Evolutionary conservation across 305 asterid species (phyloP).

Genomic region (Rubia tinctorum): DNA sequence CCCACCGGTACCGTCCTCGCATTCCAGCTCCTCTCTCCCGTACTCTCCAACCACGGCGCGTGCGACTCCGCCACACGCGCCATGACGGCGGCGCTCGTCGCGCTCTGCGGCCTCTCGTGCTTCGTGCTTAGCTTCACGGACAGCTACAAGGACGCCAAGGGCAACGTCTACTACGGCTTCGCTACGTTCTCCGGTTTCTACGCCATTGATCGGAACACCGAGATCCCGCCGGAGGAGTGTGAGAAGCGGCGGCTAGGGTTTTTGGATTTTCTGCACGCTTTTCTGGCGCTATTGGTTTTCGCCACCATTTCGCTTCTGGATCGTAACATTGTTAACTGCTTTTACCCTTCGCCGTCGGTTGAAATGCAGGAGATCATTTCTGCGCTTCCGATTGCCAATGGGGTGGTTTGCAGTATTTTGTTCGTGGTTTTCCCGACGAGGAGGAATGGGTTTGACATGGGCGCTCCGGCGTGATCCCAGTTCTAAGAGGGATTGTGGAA

Average conservation of each 20-base stretch:
- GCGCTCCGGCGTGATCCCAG: neutral
- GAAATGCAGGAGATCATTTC: conserved; percentile 53
- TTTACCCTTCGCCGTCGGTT: conserved; percentile 57
- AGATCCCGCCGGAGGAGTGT: conserved; percentile 40
- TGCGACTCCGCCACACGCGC: conserved; percentile 51
- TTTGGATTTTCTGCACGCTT: conserved; percentile 64
- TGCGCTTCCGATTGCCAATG: conserved; percentile 73
- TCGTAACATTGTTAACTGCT: conserved; percentile 55
- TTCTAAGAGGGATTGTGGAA: no score
- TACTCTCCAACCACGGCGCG: conserved; percentile 64
- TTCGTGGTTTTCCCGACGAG: conserved; percentile 71
- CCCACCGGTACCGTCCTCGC: conserved; percentile 82
- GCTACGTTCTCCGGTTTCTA: conserved; percentile 65
- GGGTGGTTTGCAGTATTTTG: conserved; percentile 72
- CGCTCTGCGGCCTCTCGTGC: conserved; percentile 62
- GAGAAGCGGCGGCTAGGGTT: conserved; percentile 47
- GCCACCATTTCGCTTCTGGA: conserved; percentile 70
- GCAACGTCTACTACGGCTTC: conserved; percentile 58
- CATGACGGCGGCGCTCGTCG: conserved; percentile 51
- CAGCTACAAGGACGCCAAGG: conserved; percentile 67
- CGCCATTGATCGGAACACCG: conserved; percentile 59
- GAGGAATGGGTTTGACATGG: conserved; percentile 62
- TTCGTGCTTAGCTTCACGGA: conserved; percentile 67
- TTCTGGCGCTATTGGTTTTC: conserved; percentile 70
- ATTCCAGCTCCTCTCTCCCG: conserved; percentile 67